These are phyloP conservation scores for Aspergillus clavatus DNA, from an alignment of 2,329 filamentous ascomycete genomes.

Conservation along the genomic window DNA sequence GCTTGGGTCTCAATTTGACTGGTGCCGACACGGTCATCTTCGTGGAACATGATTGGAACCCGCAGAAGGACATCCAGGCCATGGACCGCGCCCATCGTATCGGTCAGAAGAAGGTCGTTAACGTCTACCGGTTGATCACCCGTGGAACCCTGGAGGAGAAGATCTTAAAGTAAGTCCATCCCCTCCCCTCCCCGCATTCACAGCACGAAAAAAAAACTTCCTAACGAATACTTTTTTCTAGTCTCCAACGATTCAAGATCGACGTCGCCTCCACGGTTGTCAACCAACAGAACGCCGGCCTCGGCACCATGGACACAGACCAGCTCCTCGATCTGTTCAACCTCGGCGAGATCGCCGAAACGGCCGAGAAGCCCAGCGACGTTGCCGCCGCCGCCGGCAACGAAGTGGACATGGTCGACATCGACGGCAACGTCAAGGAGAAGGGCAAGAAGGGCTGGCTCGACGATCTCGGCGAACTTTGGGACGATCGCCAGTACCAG, in stretches of 20 bases:
- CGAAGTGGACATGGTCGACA: slow-evolving; percentile 76
- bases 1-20: slow-evolving; percentile 88
- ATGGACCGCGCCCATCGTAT: slow-evolving; percentile 99
- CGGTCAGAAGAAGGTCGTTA: slow-evolving; percentile 99
- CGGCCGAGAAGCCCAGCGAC: slow-evolving; percentile 56
- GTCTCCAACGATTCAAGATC: slow-evolving; percentile 98
- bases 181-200: slow-evolving; percentile 5
- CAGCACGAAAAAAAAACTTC: too few species aligned
- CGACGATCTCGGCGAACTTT: slow-evolving; percentile 90
- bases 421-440: slow-evolving; percentile 85
- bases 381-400: slow-evolving; percentile 42
- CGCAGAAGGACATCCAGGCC: slow-evolving; percentile 95
- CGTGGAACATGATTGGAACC: slow-evolving; percentile 99
- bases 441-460: slow-evolving; percentile 96
- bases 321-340: slow-evolving; percentile 97
- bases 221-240: too few species aligned
- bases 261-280: slow-evolving; percentile 97
- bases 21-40: slow-evolving; percentile 99
- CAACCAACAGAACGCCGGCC: slow-evolving; percentile 95
- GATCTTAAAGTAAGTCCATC: slow-evolving; percentile 67
- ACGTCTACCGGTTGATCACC: slow-evolving; percentile 95
- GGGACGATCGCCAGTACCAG: slow-evolving; percentile 97
- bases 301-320: slow-evolving; percentile 96
- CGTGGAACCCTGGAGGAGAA: slow-evolving; percentile 96
- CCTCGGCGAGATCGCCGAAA: slow-evolving; percentile 64